These are phyloP conservation scores for Teunomyces cretensis DNA, from an alignment of 805 yeast species.

Conservation along the genomic window DNA sequence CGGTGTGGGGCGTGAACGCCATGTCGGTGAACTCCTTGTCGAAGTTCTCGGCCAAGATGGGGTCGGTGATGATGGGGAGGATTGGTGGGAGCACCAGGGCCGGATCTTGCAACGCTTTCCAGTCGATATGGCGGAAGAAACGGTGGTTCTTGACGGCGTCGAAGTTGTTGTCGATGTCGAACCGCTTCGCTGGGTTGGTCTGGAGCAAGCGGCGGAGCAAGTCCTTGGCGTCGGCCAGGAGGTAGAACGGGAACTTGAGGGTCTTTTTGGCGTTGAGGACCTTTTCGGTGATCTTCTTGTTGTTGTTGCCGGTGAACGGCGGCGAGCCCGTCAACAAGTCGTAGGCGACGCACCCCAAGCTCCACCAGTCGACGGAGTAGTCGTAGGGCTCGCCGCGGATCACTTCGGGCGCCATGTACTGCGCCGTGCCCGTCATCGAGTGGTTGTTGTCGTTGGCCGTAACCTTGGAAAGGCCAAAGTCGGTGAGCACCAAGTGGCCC, in stretches of 20 bases:
- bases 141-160: constrained; percentile 33
- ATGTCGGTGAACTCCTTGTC: constrained; percentile 43
- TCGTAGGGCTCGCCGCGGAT: constrained; percentile 40
- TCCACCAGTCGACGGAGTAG: constrained; percentile 49
- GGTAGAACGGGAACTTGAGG: constrained; percentile 39
- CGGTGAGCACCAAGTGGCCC: constrained; percentile 45
- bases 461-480: constrained; percentile 45
- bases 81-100: constrained; percentile 36
- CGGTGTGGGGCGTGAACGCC: constrained; percentile 31
- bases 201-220: constrained; percentile 37
- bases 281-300: constrained; percentile 40
- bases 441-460: constrained; percentile 19
- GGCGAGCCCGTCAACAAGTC: constrained; percentile 46
- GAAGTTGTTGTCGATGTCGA: constrained; percentile 38
- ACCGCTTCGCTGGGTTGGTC: constrained; percentile 35
- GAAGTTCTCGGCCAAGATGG: constrained; percentile 45
- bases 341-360: constrained; percentile 44
- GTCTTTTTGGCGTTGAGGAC: constrained; percentile 31
- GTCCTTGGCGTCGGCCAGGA: constrained; percentile 43
- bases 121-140: constrained; percentile 38
- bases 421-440: constrained; percentile 46
- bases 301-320: constrained; percentile 44
- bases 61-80: constrained; percentile 43
- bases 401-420: constrained; percentile 51
- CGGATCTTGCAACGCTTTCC: constrained; percentile 31